Conservation (phyloP, 306 rosid genomes). For the Gillenia trifoliata region DNA sequence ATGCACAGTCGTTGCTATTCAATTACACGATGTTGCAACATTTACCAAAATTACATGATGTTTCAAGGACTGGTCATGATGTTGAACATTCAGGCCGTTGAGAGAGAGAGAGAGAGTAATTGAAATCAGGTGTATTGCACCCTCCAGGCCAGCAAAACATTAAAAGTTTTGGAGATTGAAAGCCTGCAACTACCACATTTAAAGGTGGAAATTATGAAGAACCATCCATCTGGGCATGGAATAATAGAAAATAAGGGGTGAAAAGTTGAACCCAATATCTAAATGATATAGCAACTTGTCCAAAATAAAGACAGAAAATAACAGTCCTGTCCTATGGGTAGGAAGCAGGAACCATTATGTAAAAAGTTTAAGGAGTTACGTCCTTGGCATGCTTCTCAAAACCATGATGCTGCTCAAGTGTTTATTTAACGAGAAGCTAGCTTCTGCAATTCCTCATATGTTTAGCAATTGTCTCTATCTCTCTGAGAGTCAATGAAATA, state of each 20-base stretch:
- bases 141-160: neutral
- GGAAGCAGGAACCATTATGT: too few species aligned
- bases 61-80: neutral
- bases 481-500: too few species aligned
- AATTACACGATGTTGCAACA: too few species aligned
- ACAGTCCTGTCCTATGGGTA: neutral
- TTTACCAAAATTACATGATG: neutral
- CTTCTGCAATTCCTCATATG: neutral
- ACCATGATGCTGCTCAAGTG: neutral
- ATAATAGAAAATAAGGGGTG: neutral
- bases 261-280: neutral
- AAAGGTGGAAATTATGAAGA: too few species aligned
- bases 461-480: neutral
- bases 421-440: neutral
- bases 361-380: too few species aligned
- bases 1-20: too few species aligned
- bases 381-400: conserved; percentile 17
- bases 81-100: neutral
- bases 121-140: conserved; percentile 10
- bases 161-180: conserved; percentile 10
- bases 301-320: neutral
- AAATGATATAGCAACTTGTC: neutral
- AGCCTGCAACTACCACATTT: conserved; percentile 3
- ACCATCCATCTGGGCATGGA: too few species aligned
- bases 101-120: conserved; percentile 1